Evolutionary conservation across 2,329 filamentous ascomycete species (phyloP).

Genomic region (Neodidymelliopsis sp.): DNA sequence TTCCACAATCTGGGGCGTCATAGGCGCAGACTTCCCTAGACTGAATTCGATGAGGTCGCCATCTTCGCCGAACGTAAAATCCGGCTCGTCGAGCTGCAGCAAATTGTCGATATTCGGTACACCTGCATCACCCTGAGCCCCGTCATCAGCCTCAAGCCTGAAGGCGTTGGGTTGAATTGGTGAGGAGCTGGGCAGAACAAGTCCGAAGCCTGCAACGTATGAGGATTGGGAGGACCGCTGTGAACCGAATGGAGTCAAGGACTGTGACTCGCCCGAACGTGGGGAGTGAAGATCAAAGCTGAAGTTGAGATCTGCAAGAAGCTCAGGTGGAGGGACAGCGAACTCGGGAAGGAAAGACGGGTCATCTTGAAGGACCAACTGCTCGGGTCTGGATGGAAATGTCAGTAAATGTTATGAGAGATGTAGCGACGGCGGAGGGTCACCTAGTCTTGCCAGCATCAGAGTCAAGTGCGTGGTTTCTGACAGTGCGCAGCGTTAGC

Average conservation of each 20-base stretch:
- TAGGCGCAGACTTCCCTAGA: constrained; percentile 14
- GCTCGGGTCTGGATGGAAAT: constrained; percentile 65
- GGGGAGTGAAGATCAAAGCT: constrained; percentile 45
- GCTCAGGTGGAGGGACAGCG: constrained; percentile 65
- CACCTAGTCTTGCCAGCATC: constrained; percentile 77
- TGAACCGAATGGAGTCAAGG: constrained; percentile 44
- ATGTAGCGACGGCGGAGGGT: constrained; percentile 27
- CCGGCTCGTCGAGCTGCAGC: constrained; percentile 56
- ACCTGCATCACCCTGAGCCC: constrained; percentile 41
- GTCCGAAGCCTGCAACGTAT: constrained; percentile 29
- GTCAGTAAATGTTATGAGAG: constrained; percentile 11
- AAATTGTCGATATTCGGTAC: constrained; percentile 51
- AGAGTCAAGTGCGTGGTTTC: constrained; percentile 69
- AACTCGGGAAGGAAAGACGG: constrained; percentile 78
- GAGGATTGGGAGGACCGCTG: constrained; percentile 36
- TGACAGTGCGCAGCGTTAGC: constrained; percentile 67
- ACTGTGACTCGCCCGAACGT: constrained; percentile 47
- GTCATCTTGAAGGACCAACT: constrained; percentile 82
- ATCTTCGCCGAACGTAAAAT: constrained; percentile 68
- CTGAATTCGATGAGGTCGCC: constrained; percentile 63
- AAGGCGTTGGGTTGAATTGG: constrained; percentile 51
- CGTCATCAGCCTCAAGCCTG: constrained; percentile 52
- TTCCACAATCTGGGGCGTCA: constrained; percentile 24
- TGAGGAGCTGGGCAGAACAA: constrained; percentile 60
- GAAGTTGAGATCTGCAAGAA: constrained; percentile 57